phyloP scores from a whole-genome alignment of 2,329 filamentous ascomycete genomes.

The Metarhizium anisopliae region DNA sequence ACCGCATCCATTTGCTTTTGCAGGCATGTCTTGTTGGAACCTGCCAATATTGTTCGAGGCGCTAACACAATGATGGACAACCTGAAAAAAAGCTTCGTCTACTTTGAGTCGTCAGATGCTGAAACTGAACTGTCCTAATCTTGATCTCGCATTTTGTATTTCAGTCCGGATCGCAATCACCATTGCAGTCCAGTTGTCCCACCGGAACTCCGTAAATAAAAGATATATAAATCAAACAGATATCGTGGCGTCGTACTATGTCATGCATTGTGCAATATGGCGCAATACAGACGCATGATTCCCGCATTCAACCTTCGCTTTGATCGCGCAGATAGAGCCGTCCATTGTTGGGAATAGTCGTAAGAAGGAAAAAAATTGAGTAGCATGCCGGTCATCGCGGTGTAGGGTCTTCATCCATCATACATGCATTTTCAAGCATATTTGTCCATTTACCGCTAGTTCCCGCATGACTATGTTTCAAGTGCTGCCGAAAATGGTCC shows the following conservation, averaged over 20 bases:
- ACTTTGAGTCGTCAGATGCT: neutral
- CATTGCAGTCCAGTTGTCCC: neutral
- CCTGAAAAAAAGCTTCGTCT: neutral
- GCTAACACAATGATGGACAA: neutral
- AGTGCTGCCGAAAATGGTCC: slow-evolving; percentile 94
- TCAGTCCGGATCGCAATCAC: neutral
- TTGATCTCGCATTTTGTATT: neutral
- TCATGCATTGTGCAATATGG: neutral
- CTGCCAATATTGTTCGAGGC: neutral
- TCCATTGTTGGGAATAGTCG: neutral
- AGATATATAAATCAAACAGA: neutral
- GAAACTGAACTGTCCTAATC: neutral
- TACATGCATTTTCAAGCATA: slow-evolving; percentile 92
- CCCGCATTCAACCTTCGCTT: neutral
- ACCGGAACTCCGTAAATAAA: neutral
- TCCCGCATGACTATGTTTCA: slow-evolving; percentile 95
- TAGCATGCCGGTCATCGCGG: slow-evolving; percentile 16
- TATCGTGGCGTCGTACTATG: slow-evolving; percentile 1
- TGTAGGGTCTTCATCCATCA: slow-evolving; percentile 68
- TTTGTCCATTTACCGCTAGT: slow-evolving; percentile 99
- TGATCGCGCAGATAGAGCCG: neutral
- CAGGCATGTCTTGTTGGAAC: neutral
- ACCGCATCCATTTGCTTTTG: neutral
- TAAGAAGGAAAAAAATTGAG: neutral
- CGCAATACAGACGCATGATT: neutral